Evolutionary conservation across 1,284 basidiomycete species (phyloP).

Genomic region (Bjerkandera adusta): DNA sequence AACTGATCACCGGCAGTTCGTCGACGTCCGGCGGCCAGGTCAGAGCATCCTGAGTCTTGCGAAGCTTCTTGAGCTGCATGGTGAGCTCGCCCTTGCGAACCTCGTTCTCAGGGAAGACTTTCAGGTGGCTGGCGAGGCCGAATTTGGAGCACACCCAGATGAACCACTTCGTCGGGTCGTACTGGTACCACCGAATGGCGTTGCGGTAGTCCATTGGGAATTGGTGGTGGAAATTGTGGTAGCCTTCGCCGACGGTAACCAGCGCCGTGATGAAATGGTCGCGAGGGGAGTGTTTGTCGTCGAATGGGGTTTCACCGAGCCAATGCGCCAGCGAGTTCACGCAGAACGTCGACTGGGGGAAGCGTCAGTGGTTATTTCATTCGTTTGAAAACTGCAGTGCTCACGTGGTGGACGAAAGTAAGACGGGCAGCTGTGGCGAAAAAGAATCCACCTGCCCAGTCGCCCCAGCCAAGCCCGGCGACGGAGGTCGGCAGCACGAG

Average conservation of each 20-base stretch:
- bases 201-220: conserved; percentile 88
- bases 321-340: conserved; percentile 92
- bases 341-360: conserved; percentile 77
- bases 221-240: conserved; percentile 91
- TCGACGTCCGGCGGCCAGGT: conserved; percentile 61
- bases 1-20: conserved; percentile 74
- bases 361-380: too few relatives aligned
- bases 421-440: conserved; percentile 74
- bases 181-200: conserved; percentile 68
- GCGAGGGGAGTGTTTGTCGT: conserved; percentile 80
- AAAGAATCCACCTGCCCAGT: conserved; percentile 83
- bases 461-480: conserved; percentile 77
- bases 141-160: conserved; percentile 63
- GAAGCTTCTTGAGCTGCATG: conserved; percentile 81
- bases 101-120: conserved; percentile 85
- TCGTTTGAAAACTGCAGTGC: too few relatives aligned
- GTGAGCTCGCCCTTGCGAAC: conserved; percentile 78
- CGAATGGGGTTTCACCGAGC: conserved; percentile 82
- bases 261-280: conserved; percentile 87
- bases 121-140: conserved; percentile 77
- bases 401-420: conserved; percentile 71
- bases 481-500: conserved; percentile 72
- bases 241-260: conserved; percentile 88
- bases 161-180: conserved; percentile 81
- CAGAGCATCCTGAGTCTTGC: conserved; percentile 61